phyloP scores from a whole-genome alignment of 805 yeast species.

The Candida lessepsii region DNA sequence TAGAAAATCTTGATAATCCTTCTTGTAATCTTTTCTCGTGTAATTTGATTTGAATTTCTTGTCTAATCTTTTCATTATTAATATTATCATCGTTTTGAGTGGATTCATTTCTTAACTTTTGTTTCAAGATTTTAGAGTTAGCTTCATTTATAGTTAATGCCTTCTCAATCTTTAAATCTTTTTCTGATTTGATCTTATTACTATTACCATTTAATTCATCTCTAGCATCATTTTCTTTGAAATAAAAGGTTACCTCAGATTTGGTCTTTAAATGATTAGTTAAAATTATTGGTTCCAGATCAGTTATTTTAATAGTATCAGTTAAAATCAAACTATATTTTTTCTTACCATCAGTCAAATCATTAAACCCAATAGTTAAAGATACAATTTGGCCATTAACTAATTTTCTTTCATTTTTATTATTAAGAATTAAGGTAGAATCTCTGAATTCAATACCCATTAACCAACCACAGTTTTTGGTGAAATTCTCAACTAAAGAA shows the following conservation, averaged over 20 bases:
- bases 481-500: slow-evolving; percentile 59
- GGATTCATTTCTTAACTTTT: slow-evolving; percentile 76
- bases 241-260: slow-evolving; percentile 78
- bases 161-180: slow-evolving; percentile 33
- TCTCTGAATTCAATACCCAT: slow-evolving; percentile 91
- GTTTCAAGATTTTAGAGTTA: slow-evolving; percentile 69
- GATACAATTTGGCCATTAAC: slow-evolving; percentile 74
- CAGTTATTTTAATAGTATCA: slow-evolving; percentile 75
- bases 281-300: slow-evolving; percentile 58
- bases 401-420: slow-evolving; percentile 66
- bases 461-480: slow-evolving; percentile 83
- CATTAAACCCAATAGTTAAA: slow-evolving; percentile 73
- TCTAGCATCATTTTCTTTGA: slow-evolving; percentile 59
- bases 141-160: slow-evolving; percentile 29
- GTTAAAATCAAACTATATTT: slow-evolving; percentile 70
- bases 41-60: slow-evolving; percentile 76
- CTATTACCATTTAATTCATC: slow-evolving; percentile 24
- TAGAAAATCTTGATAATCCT: slow-evolving; percentile 78
- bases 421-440: slow-evolving; percentile 66
- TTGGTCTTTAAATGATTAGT: slow-evolving; percentile 73
- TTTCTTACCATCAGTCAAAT: slow-evolving; percentile 50
- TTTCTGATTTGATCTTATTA: slow-evolving; percentile 37
- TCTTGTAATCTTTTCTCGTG: slow-evolving; percentile 85
- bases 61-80: slow-evolving; percentile 73
- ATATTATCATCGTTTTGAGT: slow-evolving; percentile 63